Conservation (phyloP, 2,329 filamentous ascomycete species). For the Penicillium sp. region DNA sequence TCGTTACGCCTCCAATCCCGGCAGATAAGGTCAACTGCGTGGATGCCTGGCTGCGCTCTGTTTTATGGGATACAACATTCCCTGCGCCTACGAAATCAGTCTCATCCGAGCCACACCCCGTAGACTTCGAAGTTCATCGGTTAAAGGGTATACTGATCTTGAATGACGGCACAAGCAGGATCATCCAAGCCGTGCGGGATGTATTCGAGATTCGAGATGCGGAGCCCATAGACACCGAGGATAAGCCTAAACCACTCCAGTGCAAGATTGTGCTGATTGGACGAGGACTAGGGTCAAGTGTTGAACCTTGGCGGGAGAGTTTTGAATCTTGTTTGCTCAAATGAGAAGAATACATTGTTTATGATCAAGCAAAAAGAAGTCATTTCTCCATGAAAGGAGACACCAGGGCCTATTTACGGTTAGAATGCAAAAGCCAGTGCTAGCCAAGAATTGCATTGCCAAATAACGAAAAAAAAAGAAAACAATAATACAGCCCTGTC, state of each 20-base stretch:
- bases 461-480: constrained; percentile 6
- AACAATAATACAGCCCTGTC: constrained; percentile 31
- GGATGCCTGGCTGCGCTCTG: constrained; percentile 76
- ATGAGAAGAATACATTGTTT: not conserved
- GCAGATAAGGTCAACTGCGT: constrained; percentile 59
- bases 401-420: not conserved
- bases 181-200: constrained; percentile 89
- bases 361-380: not conserved
- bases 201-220: constrained; percentile 85
- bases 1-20: constrained; percentile 63
- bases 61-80: constrained; percentile 70
- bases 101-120: constrained; percentile 22
- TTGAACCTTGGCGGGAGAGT: constrained; percentile 35
- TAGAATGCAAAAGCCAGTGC: not conserved
- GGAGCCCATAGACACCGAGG: constrained; percentile 22
- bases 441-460: constrained; percentile 17
- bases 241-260: constrained; percentile 19
- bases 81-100: constrained; percentile 16
- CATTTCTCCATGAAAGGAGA: not conserved
- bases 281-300: constrained; percentile 38
- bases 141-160: constrained; percentile 76
- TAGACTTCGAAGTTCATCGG: constrained; percentile 76
- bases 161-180: constrained; percentile 62
- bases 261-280: constrained; percentile 51
- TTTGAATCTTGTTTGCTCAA: constrained; percentile 31